Percentiles rank a stretch among this genome's conserved stretches.
These are phyloP conservation scores for Phaeosphaeria sp. DNA, from an alignment of 2,329 filamentous ascomycete species.

Conservation along the genomic window DNA sequence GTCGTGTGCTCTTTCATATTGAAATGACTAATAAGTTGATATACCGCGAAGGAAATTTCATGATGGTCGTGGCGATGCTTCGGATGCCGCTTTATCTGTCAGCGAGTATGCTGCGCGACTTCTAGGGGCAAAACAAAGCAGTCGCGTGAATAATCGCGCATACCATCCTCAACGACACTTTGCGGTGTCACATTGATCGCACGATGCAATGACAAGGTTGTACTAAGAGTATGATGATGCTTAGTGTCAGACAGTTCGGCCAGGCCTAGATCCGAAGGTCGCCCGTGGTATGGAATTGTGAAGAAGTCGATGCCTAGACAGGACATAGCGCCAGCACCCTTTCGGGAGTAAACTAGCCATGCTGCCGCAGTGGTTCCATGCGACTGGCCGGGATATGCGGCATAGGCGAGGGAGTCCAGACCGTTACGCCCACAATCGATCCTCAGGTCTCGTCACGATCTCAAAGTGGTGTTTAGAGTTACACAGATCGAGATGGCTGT, in stretches of 20 bases:
- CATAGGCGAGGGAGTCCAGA: not conserved
- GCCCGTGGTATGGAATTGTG: not conserved
- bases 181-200: not conserved
- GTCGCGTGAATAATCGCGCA: not conserved
- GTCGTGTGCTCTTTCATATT: not conserved
- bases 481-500: not conserved
- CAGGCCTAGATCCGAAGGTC: not conserved
- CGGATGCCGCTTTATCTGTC: not conserved
- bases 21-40: too few species aligned
- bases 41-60: not conserved
- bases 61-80: not conserved
- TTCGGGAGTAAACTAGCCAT: not conserved
- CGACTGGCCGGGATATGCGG: not conserved
- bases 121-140: not conserved
- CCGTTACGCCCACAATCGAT: not conserved
- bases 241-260: not conserved
- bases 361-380: not conserved
- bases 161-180: not conserved
- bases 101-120: not conserved
- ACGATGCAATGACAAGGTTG: not conserved
- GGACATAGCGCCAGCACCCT: not conserved
- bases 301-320: conserved; percentile 1
- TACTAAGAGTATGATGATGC: not conserved
- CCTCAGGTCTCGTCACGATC: not conserved
- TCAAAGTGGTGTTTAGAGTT: not conserved